A percentile compares a stretch with the other conserved stretches of the same genome.
These are phyloP conservation scores for Aristolochia contorta DNA, from an alignment of 164 flowering plant genomes.

Conservation along the genomic window DNA sequence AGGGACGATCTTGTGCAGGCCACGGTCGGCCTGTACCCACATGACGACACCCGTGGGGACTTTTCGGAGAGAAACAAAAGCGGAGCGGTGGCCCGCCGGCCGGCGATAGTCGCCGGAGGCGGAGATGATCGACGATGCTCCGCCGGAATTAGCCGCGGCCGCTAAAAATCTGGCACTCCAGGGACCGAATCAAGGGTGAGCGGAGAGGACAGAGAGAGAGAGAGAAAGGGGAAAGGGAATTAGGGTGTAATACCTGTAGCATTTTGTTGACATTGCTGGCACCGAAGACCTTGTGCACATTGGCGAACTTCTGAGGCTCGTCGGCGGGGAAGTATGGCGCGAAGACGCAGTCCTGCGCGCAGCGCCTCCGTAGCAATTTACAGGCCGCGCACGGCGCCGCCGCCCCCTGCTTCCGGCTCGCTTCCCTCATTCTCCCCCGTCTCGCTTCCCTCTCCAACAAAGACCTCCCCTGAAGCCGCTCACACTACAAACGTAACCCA, in stretches of 20 bases:
- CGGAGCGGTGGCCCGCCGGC: too few species aligned
- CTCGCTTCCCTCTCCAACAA: too few species aligned
- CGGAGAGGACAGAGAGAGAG: too few species aligned
- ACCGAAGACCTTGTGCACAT: slow-evolving; percentile 87
- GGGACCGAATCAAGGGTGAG: not conserved
- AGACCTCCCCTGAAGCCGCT: too few species aligned
- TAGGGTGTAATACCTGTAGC: slow-evolving; percentile 48
- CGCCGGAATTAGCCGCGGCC: too few species aligned
- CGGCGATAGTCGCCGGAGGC: too few species aligned
- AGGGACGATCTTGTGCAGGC: too few species aligned
- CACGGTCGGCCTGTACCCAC: too few species aligned
- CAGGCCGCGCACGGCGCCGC: slow-evolving; percentile 85
- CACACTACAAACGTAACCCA: too few species aligned
- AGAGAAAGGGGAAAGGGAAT: not conserved
- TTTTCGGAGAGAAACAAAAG: too few species aligned
- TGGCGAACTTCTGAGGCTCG: slow-evolving; percentile 82
- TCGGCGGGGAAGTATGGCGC: slow-evolving; percentile 91
- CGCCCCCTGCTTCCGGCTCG: slow-evolving; percentile 8
- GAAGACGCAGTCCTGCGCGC: slow-evolving; percentile 70
- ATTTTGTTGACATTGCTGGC: slow-evolving; percentile 94
- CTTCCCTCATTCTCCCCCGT: slow-evolving; percentile 1
- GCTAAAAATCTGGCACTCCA: not conserved
- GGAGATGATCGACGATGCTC: too few species aligned
- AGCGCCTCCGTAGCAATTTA: slow-evolving; percentile 69
- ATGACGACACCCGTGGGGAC: too few species aligned